Conservation (phyloP, 805 yeast genomes). For the Hanseniaspora taiwanica region DNA sequence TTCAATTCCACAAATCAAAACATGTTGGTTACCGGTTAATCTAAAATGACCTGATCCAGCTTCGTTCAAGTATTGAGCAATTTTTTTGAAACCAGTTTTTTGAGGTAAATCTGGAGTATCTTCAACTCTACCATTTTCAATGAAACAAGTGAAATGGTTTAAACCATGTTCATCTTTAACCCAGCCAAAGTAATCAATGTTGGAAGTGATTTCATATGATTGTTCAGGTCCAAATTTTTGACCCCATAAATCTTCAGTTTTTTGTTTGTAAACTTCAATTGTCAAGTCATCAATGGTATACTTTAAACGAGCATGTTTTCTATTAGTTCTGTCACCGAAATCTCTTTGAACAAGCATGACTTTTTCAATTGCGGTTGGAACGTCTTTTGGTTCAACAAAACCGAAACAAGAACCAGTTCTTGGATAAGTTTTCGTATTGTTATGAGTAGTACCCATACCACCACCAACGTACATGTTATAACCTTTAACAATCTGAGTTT, state of each 20-base stretch:
- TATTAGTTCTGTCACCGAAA: constrained; percentile 84
- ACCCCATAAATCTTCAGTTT: constrained; percentile 78
- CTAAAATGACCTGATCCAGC: constrained; percentile 73
- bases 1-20: constrained; percentile 57
- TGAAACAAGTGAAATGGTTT: constrained; percentile 86
- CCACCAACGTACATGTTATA: constrained; percentile 90
- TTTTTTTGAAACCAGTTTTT: constrained; percentile 68
- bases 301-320: constrained; percentile 96
- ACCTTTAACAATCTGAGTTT: constrained; percentile 50
- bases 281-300: constrained; percentile 92
- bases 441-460: constrained; percentile 98
- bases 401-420: constrained; percentile 87
- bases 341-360: constrained; percentile 91
- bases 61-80: constrained; percentile 56
- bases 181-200: constrained; percentile 92
- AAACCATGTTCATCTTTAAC: constrained; percentile 67
- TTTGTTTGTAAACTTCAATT: constrained; percentile 64
- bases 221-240: constrained; percentile 56
- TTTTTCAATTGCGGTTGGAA: constrained; percentile 74
- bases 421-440: constrained; percentile 92
- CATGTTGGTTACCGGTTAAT: constrained; percentile 92
- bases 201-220: constrained; percentile 68
- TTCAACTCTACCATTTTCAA: constrained; percentile 94
- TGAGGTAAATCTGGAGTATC: constrained; percentile 84
- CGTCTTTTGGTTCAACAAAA: constrained; percentile 51